Percentiles rank a stretch among this genome's conserved stretches.
These are phyloP conservation scores for Sideroxylon spinosum DNA, from an alignment of 179 eudicot species.

Conservation along the genomic window DNA sequence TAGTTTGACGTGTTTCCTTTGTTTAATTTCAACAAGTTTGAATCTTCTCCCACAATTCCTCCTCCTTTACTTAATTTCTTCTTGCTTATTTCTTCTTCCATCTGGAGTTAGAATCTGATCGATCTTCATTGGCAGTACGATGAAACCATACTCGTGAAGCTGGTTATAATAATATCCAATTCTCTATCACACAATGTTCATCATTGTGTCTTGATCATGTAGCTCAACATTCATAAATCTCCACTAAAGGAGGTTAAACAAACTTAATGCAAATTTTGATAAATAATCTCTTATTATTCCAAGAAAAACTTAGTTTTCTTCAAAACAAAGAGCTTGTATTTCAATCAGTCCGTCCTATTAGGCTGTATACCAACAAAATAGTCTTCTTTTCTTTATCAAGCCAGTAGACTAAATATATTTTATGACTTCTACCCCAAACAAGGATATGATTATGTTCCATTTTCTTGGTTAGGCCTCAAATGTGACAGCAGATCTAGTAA, in stretches of 20 bases:
- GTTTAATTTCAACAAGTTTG: too few species aligned
- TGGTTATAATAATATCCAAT: neutral
- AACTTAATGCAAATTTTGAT: neutral
- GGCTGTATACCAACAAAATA: neutral
- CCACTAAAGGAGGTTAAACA: neutral
- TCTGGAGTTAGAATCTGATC: too few species aligned
- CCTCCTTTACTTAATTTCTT: too few species aligned
- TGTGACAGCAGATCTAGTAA: neutral
- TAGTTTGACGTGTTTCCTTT: too few species aligned
- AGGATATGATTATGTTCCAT: neutral
- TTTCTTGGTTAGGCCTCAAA: neutral
- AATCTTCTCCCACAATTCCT: too few species aligned
- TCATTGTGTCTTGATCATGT: neutral
- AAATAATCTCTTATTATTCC: neutral
- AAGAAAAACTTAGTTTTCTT: neutral
- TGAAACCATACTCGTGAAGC: neutral
- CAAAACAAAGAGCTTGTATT: neutral
- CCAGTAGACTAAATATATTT: neutral
- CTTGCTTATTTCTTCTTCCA: too few species aligned
- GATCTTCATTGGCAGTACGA: neutral
- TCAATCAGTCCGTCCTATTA: neutral
- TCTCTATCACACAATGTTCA: neutral
- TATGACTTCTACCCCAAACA: neutral
- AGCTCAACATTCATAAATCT: neutral
- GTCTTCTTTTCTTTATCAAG: neutral